phyloP scores from a whole-genome alignment of 768 basidiomycete genomes.

The Serendipita indica region DNA sequence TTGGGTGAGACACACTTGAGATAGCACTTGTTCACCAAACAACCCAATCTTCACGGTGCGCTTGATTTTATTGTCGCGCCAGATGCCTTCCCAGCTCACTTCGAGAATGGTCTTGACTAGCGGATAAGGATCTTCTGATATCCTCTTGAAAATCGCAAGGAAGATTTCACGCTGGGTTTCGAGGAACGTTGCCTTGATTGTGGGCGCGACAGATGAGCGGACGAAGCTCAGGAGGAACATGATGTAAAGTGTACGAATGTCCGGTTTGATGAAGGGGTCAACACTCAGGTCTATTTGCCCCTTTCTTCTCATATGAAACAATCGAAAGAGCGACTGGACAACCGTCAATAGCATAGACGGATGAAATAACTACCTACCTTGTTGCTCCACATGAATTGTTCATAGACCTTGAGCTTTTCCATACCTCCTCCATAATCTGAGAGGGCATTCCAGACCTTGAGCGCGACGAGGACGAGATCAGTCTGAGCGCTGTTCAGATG shows the following conservation, averaged over 20 bases:
- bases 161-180: slow-evolving; percentile 57
- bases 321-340: slow-evolving; percentile 44
- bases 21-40: slow-evolving; percentile 39
- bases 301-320: slow-evolving; percentile 57
- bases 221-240: slow-evolving; percentile 63
- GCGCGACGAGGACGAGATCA: slow-evolving; percentile 47
- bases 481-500: slow-evolving; percentile 48
- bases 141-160: slow-evolving; percentile 54
- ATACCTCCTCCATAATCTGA: slow-evolving; percentile 50
- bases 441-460: slow-evolving; percentile 49
- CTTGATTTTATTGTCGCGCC: slow-evolving; percentile 58
- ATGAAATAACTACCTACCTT: slow-evolving; percentile 33
- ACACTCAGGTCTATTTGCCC: slow-evolving; percentile 21
- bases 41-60: slow-evolving; percentile 54
- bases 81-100: slow-evolving; percentile 60
- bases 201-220: slow-evolving; percentile 26
- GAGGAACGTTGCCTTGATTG: slow-evolving; percentile 48
- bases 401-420: slow-evolving; percentile 46
- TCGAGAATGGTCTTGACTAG: slow-evolving; percentile 54
- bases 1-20: not conserved
- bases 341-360: slow-evolving; percentile 10
- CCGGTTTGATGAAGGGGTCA: slow-evolving; percentile 24
- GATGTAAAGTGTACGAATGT: slow-evolving; percentile 66
- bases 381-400: slow-evolving; percentile 63
- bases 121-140: slow-evolving; percentile 48